Base-by-base conservation (phyloP, 495 filamentous ascomycete species). In the Podospora fimiseda region DNA sequence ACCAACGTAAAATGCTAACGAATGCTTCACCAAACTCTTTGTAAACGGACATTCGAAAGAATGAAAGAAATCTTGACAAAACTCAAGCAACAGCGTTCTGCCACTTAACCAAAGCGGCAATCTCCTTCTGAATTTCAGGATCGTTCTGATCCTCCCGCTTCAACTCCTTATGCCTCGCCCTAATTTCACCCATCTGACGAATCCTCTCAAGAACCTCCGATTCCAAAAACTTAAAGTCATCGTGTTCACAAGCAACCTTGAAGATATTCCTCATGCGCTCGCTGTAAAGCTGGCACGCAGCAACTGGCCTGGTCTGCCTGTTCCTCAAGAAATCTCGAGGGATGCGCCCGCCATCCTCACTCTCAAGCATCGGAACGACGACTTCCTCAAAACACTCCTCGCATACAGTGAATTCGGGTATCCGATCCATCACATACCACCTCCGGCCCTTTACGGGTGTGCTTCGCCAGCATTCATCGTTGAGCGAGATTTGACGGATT, bases 261-360 rank as follows among this genome's bases (percentile, higher is more conserved):
- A 89, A 89, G 8, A 83, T 73, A 1, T 73, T 68, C 38, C 87
- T 75, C 83, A 90, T 90, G n/a, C 82, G 78, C 9, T 75, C 67
- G n/a, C 83, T 86, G 55, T 87, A 90, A 6, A 91, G 69, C 66
- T 88, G 85, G 59, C 88, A 93, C 16, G 75, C 77, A 0, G 76
- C 80, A 33, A 80, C 69, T 3, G 75, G 69, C 18, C 65, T 66
- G 3, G 63, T 64, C 49, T 77, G 70, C 22, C 73, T 70, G 18
- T 64, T 66, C 48, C 78, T 70, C 24, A 75, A 75, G 60, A 90
- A 83, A 52, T 76, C 73, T 1, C 72, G 66, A 0, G 86, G 81
- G 18, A 90, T 43, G 11, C 59, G 67, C 0, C 75, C 67, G 27
- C 71, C 70, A 21, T 72, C 64, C 1, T 70, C 62, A 43, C 44